Percentiles rank a stretch among this genome's conserved stretches.
phyloP scores from a whole-genome alignment of 1,284 basidiomycete species.

The Pisolithus thermaeus region DNA sequence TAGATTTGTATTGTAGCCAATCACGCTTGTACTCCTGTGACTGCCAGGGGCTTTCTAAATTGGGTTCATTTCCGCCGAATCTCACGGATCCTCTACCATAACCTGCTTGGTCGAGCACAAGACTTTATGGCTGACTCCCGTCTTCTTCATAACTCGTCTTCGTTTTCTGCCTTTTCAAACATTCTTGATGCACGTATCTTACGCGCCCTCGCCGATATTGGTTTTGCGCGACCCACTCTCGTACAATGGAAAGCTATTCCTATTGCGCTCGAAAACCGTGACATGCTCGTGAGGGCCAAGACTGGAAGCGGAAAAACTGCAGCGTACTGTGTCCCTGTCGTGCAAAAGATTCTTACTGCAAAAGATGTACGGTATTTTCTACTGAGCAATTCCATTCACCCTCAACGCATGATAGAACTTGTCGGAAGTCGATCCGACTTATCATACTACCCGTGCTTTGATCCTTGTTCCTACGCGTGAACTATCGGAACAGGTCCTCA shows the following conservation, averaged over 20 bases:
- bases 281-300: slow-evolving; percentile 89
- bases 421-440: slow-evolving; percentile 35
- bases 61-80: no score
- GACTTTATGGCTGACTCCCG: background rate
- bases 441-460: slow-evolving; percentile 69
- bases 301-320: slow-evolving; percentile 98
- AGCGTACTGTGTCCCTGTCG: slow-evolving; percentile 88
- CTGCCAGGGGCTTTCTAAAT: no score
- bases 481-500: slow-evolving; percentile 84
- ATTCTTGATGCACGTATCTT: slow-evolving; percentile 73
- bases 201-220: slow-evolving; percentile 73
- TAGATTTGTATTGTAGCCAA: no score
- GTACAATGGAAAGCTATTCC: slow-evolving; percentile 82
- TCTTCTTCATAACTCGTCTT: slow-evolving; percentile 42
- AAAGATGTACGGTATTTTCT: slow-evolving; percentile 62
- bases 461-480: slow-evolving; percentile 95
- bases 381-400: slow-evolving; percentile 3
- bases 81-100: no score
- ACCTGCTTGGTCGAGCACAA: no score
- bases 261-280: slow-evolving; percentile 82
- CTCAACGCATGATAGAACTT: slow-evolving; percentile 24
- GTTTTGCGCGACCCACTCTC: slow-evolving; percentile 77
- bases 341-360: slow-evolving; percentile 82
- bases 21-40: no score
- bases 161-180: slow-evolving; percentile 66